These are phyloP conservation scores for Debaryomyces udenii DNA, from an alignment of 1,139 yeast genomes.

Conservation along the genomic window DNA sequence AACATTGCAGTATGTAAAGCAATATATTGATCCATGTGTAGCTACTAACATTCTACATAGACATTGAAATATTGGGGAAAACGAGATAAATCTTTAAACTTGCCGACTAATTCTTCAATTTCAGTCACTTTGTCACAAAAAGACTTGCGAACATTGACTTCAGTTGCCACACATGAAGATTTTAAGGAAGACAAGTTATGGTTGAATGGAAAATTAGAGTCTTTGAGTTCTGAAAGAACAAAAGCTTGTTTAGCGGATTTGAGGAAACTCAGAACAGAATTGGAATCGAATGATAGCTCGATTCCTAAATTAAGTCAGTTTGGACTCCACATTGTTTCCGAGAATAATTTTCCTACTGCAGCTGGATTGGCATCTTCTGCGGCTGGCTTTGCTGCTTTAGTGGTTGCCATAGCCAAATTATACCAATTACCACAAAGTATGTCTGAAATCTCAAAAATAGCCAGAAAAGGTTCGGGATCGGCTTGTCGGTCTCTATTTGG, in stretches of 20 bases:
- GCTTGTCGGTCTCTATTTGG: conserved; percentile 97
- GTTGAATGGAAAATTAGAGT: conserved; percentile 78
- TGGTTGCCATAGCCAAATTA: conserved; percentile 79
- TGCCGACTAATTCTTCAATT: conserved; percentile 94
- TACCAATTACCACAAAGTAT: conserved; percentile 78
- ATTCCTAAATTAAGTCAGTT: conserved; percentile 65
- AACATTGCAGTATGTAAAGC: conserved; percentile 78
- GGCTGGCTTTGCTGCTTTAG: conserved; percentile 97
- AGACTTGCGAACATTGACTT: conserved; percentile 87
- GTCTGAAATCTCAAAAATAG: conserved; percentile 87
- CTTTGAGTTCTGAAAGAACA: conserved; percentile 69
- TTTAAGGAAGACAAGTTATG: conserved; percentile 71
- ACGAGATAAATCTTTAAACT: conserved; percentile 80
- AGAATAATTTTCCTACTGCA: conserved; percentile 98
- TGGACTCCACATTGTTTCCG: conserved; percentile 82
- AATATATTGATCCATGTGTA: not conserved
- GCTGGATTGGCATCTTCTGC: conserved; percentile 98
- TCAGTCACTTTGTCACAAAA: conserved; percentile 91
- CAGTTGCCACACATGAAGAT: conserved; percentile 68
- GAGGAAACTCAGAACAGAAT: conserved; percentile 60
- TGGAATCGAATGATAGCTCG: conserved; percentile 52
- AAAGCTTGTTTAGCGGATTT: conserved; percentile 79
- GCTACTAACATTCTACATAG: conserved; percentile 38
- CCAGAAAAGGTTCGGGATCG: conserved; percentile 97
- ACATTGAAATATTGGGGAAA: conserved; percentile 99